Base-by-base conservation (phyloP, 2,329 filamentous ascomycete species). In the Epichloe brachyelytri region DNA sequence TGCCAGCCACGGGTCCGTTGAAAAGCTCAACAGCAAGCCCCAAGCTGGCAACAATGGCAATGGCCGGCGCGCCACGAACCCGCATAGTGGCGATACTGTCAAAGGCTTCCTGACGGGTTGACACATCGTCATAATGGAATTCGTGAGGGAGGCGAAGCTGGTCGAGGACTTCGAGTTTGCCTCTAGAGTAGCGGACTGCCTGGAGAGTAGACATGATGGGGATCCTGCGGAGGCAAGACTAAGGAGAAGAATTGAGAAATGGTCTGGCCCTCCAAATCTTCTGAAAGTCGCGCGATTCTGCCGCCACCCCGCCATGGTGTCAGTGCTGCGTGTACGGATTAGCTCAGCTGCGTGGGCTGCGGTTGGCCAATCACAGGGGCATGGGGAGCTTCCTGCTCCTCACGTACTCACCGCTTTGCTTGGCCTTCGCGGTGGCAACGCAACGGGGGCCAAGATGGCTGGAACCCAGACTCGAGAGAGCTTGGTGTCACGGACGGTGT, bases 11-110 rank as follows among this genome's bases (percentile, higher is more conserved):
- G 3, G 64, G 51, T 53, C 76, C 76, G 7, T 78, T 77, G 48
- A 81, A 73, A 8, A 97, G 70, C 66, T 97, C 91, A 8, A 95
- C 87, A 1, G 89, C 90, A 37, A 96, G 78, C 2, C 87, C 84
- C 36, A 98, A 78, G 19, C 86, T 87, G 20, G 93, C 93, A n/a
- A 98, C 93, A 57, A 98, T 97, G 43, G 93, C 93, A 65, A 98
- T 98, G 44, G 93, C 93, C 0, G 93, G 93, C 5, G 93, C 93
- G 36, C 69, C 88, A 60, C 87, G 81, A 6, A 84, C 81, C 46
- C 82, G 71, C 87, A 93, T 93, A 15, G 85, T 77, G 59, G 81
- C 82, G 69, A 93, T 93, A 60, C 85, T 86, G 64, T 88, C 83
- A 70, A 88, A 93, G 38, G 85, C 87, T 68, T 88, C 84, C 59